Evolutionary conservation across 176 grass and related monocot genomes (phyloP).

Genomic region (Microstegium vimineum): DNA sequence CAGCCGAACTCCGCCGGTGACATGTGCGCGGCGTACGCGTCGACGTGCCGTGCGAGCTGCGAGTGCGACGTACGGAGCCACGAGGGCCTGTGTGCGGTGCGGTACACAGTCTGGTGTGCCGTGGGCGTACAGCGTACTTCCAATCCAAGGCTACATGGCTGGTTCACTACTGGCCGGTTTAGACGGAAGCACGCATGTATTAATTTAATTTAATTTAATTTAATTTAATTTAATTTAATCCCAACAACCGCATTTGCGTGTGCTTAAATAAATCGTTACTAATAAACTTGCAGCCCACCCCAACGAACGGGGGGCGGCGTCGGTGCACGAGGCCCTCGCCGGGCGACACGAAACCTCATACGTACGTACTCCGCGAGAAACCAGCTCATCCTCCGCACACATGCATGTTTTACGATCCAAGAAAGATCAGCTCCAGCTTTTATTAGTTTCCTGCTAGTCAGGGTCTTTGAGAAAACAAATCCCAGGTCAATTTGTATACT

Average conservation of each 20-base stretch:
- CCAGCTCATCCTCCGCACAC: slow-evolving; percentile 18
- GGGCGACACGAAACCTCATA: slow-evolving; percentile 5
- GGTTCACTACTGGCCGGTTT: neutral
- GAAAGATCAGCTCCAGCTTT: neutral
- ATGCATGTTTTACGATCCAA: slow-evolving; percentile 12
- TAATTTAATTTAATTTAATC: too few relatives aligned
- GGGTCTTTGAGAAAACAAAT: slow-evolving; percentile 32
- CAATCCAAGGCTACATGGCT: neutral
- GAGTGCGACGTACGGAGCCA: neutral
- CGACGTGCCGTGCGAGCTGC: neutral
- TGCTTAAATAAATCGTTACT: slow-evolving; percentile 29
- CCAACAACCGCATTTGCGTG: slow-evolving; percentile 28
- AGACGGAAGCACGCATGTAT: slow-evolving; percentile 6
- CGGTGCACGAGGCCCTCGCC: slow-evolving; percentile 20
- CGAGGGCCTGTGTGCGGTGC: neutral
- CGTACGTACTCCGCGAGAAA: too few relatives aligned
- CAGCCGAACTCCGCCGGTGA: neutral
- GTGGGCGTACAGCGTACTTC: neutral
- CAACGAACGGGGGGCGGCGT: slow-evolving; percentile 15
- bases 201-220: too few relatives aligned
- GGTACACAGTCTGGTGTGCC: neutral
- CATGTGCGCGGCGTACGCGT: slow-evolving; percentile 1
- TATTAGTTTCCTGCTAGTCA: neutral
- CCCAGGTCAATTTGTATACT: neutral
- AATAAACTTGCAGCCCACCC: slow-evolving; percentile 11